Evolutionary conservation across 768 basidiomycete genomes (phyloP), one percentile per base, ranked within the genome.

Genomic region (Boletus vinaceobasis): DNA sequence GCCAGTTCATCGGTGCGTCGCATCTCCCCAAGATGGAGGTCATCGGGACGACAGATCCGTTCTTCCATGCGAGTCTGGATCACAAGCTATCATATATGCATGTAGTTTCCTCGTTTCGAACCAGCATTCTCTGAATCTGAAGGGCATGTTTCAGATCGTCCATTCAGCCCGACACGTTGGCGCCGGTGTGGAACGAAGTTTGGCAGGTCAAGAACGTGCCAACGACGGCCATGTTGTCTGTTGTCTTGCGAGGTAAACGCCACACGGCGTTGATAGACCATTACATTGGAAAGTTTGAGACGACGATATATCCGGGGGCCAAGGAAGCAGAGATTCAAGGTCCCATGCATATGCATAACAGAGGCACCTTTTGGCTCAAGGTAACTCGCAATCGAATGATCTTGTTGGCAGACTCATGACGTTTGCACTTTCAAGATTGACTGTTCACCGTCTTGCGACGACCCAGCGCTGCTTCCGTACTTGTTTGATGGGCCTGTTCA

Each of bases 151-250:
- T 11, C 57, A 90, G 89, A 39, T 90, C 89, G 0, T 80, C 83
- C 0, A 84, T 90, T 10, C 76, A 86, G 60, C 50, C 69, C 13
- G 73, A 81, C 43, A 84, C 82, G 7, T 67, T 83, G 19, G 60
- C 72, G 0, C 89, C 89, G 0, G 83, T 87, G 19, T 90, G 88
- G 88, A 86, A 91, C 61, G 88, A 89, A 64, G 57, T 75, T 9
- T 90, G 89, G 89, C 71, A 73, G 33, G 71, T 90, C 57, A 86
- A 83, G 71, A 89, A 87, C 62, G 88, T 90, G 14, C 88, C 89
- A 0, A 67, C 65, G 5, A 77, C 73, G n/a, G 87, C 87, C 8
- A 75, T 72, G 26, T 69, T 91, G 8, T 66, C 72, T 5, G 80
- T 90, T n/a, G 71, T 79, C 40, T 74, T 91, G n/a, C 68, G 82